Conservation (phyloP, 306 rosid genomes). For the Ochetophila trinervis region DNA sequence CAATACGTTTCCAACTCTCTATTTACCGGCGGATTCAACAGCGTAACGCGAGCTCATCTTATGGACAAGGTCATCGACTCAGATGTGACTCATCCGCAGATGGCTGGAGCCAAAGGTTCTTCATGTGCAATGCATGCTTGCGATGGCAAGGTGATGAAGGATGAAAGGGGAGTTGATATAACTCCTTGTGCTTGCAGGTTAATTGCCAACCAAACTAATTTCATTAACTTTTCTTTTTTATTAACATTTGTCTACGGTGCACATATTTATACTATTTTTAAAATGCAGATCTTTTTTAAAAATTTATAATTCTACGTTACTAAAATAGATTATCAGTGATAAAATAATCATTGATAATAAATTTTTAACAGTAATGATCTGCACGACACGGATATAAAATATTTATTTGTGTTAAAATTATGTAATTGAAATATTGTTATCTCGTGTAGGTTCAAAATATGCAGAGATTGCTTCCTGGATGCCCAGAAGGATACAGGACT, state of each 20-base stretch:
- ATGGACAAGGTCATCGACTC: constrained; percentile 95
- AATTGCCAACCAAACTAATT: too few species aligned
- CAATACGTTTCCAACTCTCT: constrained; percentile 83
- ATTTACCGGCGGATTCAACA: constrained; percentile 86
- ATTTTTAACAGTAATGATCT: too few species aligned
- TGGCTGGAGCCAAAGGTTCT: constrained; percentile 95
- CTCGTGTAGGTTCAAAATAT: constrained; percentile 66
- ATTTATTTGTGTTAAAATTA: too few species aligned
- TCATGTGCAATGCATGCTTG: constrained; percentile 66
- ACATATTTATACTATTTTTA: too few species aligned
- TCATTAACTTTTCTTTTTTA: too few species aligned
- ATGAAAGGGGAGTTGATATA: constrained; percentile 76
- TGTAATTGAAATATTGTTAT: too few species aligned
- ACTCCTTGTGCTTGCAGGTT: constrained; percentile 93
- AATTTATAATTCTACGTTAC: too few species aligned
- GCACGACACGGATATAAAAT: too few species aligned
- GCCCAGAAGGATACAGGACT: constrained; percentile 60
- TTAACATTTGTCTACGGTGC: too few species aligned
- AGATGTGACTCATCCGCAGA: constrained; percentile 82
- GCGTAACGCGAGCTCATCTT: constrained; percentile 79
- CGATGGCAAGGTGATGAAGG: constrained; percentile 87
- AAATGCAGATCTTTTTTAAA: too few species aligned
- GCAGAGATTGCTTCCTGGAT: constrained; percentile 82
- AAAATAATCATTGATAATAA: too few species aligned
- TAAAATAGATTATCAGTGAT: too few species aligned